A percentile compares a stretch with the other conserved stretches of the same genome.
Conservation (phyloP, 2,329 filamentous ascomycete genomes). For the Hypoxylon sp. region DNA sequence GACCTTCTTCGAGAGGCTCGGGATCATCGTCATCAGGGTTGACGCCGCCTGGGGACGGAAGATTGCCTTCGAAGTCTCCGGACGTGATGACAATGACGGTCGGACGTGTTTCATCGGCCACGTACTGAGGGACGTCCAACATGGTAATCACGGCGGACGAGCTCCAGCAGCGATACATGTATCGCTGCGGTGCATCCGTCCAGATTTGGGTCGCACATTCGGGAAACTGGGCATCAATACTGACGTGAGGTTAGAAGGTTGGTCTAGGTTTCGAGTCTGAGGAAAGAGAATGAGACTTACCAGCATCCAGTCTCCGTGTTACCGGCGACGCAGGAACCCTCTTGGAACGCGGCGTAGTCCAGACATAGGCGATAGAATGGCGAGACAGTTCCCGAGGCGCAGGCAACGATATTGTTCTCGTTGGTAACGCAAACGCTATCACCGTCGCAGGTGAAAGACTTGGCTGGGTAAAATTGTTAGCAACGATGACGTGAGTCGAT, state of each 20-base stretch:
- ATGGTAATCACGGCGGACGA: conserved; percentile 50
- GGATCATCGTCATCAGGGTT: not conserved
- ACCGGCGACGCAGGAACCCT: conserved; percentile 49
- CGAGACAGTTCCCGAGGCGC: conserved; percentile 48
- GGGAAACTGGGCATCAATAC: conserved; percentile 36
- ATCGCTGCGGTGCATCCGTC: conserved; percentile 51
- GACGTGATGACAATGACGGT: conserved; percentile 4
- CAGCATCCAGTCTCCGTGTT: conserved; percentile 54
- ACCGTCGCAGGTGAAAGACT: conserved; percentile 42
- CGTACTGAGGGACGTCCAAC: conserved; percentile 53
- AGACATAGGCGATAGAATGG: conserved; percentile 55
- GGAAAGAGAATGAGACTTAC: conserved; percentile 44
- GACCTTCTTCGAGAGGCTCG: not conserved
- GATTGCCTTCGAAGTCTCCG: not conserved
- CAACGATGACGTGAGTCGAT: not conserved
- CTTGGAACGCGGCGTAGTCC: conserved; percentile 51
- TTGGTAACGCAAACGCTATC: conserved; percentile 51
- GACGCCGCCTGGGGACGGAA: not conserved
- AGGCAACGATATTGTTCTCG: conserved; percentile 53
- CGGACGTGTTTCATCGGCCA: conserved; percentile 50
- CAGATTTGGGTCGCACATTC: conserved; percentile 56
- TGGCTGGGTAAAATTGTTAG: conserved; percentile 41
- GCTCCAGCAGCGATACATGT: conserved; percentile 55
- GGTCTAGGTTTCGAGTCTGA: not conserved
- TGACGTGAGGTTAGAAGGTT: not conserved